Percentiles rank a stretch among this genome's conserved stretches.
Conservation (phyloP, 2,329 filamentous ascomycete species). For the Talaromyces sp. region DNA sequence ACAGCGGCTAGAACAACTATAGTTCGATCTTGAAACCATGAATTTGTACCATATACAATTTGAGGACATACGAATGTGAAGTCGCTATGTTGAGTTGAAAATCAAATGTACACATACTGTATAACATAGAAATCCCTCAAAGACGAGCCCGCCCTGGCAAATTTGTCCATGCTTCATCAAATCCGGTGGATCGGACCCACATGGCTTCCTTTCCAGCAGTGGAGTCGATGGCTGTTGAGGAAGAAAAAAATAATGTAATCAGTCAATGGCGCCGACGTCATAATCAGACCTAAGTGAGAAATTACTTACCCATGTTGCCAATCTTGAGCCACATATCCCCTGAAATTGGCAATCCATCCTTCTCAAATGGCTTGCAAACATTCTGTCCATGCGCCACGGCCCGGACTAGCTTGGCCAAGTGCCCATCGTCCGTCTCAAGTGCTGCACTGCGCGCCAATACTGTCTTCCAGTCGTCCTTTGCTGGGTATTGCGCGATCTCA, state of each 20-base stretch:
- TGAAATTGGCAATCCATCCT: slow-evolving; percentile 36
- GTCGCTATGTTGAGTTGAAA: neutral
- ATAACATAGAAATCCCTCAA: slow-evolving; percentile 6
- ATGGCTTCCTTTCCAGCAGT: slow-evolving; percentile 28
- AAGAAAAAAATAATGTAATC: slow-evolving; percentile 5
- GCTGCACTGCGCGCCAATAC: slow-evolving; percentile 51
- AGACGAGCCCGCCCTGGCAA: slow-evolving; percentile 25
- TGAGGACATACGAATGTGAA: neutral
- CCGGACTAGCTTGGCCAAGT: slow-evolving; percentile 74
- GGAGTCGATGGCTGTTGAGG: slow-evolving; percentile 38
- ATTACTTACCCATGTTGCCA: slow-evolving; percentile 46
- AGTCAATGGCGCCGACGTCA: neutral
- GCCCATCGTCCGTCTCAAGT: slow-evolving; percentile 71
- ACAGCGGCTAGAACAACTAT: neutral
- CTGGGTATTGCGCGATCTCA: slow-evolving; percentile 63
- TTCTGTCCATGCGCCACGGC: slow-evolving; percentile 68
- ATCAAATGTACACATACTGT: neutral
- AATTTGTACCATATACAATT: neutral
- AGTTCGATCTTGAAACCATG: neutral
- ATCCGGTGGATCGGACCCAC: slow-evolving; percentile 47
- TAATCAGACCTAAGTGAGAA: neutral
- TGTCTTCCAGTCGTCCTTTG: slow-evolving; percentile 53
- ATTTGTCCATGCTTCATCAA: slow-evolving; percentile 45
- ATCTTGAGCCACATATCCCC: slow-evolving; percentile 50
- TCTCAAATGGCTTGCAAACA: slow-evolving; percentile 45